A percentile compares a stretch with the other conserved stretches of the same genome.
phyloP scores from a whole-genome alignment of 78 protist genomes.

The Acrasis kona region DNA sequence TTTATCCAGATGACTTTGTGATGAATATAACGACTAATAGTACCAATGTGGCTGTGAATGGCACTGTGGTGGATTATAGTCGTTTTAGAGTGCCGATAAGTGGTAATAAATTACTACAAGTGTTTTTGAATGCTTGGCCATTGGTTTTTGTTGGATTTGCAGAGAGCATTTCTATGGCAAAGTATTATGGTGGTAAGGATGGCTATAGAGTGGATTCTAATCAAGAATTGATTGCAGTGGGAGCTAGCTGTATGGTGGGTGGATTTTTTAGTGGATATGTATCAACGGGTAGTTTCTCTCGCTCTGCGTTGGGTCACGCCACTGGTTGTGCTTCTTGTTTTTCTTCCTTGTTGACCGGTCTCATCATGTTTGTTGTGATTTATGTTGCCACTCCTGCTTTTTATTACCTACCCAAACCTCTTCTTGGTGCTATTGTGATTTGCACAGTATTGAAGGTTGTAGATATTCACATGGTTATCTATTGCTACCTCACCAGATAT shows the following conservation, averaged over 20 bases:
- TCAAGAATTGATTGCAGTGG: slow-evolving; percentile 69
- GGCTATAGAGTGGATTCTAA: slow-evolving; percentile 32
- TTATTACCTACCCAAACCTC: slow-evolving; percentile 42
- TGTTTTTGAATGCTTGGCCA: slow-evolving; percentile 21
- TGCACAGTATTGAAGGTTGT: slow-evolving; percentile 47
- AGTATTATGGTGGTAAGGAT: slow-evolving; percentile 31
- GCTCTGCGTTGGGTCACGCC: slow-evolving; percentile 53
- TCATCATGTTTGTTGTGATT: slow-evolving; percentile 31
- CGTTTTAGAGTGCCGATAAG: too few species aligned
- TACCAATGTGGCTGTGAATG: background rate
- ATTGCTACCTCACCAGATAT: background rate
- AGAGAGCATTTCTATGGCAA: slow-evolving; percentile 44
- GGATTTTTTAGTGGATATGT: slow-evolving; percentile 53
- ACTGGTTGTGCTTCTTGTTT: slow-evolving; percentile 47
- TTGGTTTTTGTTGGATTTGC: slow-evolving; percentile 48
- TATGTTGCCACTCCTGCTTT: slow-evolving; percentile 28
- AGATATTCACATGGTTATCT: slow-evolving; percentile 18
- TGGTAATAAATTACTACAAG: too few species aligned
- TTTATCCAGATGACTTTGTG: too few species aligned
- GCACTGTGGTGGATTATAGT: background rate
- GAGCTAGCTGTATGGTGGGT: slow-evolving; percentile 50
- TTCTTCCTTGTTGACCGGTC: slow-evolving; percentile 27
- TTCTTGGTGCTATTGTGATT: slow-evolving; percentile 50
- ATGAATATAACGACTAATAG: background rate
- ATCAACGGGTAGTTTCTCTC: slow-evolving; percentile 47